Evolutionary conservation across 257 asterid genomes (phyloP), one percentile per base, ranked within the genome.

Genomic region (Solanum tacnaense): DNA sequence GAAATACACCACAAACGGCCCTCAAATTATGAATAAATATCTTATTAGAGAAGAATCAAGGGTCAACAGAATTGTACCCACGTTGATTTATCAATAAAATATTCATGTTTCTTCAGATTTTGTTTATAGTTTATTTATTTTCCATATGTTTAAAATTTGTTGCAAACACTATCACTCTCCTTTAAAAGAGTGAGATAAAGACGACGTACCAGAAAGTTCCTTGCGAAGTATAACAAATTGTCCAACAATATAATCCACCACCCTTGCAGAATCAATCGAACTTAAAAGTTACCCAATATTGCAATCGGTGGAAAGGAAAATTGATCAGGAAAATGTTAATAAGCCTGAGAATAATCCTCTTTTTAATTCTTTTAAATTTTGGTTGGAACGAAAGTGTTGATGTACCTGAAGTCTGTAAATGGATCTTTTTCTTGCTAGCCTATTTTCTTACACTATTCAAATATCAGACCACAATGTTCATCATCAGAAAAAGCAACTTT

Each of bases 351-450:
- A 35, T 4, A 73, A 68, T 68, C 75, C 75, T 68, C 72, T 34
- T 36, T 73, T 73, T 39, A 39, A 4, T 34, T 9, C 2, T 8
- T 73, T 35, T 39, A 39, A 39, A 39, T 35, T 21, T 34, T 35
- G 27, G 78, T 35, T 6, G 46, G 16, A 20, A 78, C 12, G 60
- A 39, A 46, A 49, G 41, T 60, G 52, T 79, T 87, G 84, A 83
- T 39, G 71, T 89, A 95, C 99, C 99, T 92, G 89, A 97, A 97
- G 94, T 96, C 99, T 84, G 99, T 97, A 38, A 98, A 95, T 36
- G 99, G 99, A 91, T 97, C 4, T 93, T 97, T 97, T 68, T 98
- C 99, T 91, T 97, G 98, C 99, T 98, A 97, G 89, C 99, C 99
- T 98, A 97, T 97, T 90, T 97, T 98, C 90, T 97, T 97, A 97